A percentile compares a stretch with the other conserved stretches of the same genome.
Evolutionary conservation across 2,329 filamentous ascomycete genomes (phyloP).

Genomic region (Paracoccidioides lutzii): DNA sequence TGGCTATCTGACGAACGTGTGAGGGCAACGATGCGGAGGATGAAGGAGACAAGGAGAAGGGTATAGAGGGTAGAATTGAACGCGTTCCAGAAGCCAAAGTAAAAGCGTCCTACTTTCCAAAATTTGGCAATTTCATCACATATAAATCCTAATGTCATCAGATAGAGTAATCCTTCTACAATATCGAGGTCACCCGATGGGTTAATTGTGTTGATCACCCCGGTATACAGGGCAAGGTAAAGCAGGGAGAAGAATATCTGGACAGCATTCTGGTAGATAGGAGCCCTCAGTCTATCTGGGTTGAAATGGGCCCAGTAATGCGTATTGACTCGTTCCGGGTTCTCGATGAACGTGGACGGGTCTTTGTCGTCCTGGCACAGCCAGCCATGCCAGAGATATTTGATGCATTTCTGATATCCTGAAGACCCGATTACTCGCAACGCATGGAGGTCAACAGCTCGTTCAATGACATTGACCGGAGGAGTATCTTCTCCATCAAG

Average conservation of each 20-base stretch:
- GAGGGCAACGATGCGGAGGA: constrained; percentile 66
- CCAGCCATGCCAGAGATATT: constrained; percentile 90
- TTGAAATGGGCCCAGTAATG: constrained; percentile 73
- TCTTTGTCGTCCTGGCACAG: constrained; percentile 91
- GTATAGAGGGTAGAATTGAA: constrained; percentile 80
- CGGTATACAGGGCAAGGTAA: constrained; percentile 75
- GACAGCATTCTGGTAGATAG: constrained; percentile 80
- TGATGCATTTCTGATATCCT: constrained; percentile 92
- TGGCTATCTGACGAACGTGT: constrained; percentile 41
- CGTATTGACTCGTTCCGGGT: constrained; percentile 66
- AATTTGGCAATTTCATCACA: constrained; percentile 80
- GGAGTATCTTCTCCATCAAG: constrained; percentile 56
- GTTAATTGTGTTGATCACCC: constrained; percentile 90
- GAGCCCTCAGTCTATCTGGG: constrained; percentile 85
- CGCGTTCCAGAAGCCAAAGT: constrained; percentile 92
- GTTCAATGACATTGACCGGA: constrained; percentile 81
- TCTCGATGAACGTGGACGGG: constrained; percentile 77
- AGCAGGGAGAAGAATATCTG: constrained; percentile 75
- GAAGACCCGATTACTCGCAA: constrained; percentile 78
- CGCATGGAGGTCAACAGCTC: constrained; percentile 84
- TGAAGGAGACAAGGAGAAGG: constrained; percentile 64
- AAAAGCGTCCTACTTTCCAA: constrained; percentile 85
- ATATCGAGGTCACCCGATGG: constrained; percentile 67
- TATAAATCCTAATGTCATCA: constrained; percentile 84
- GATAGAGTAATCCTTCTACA: constrained; percentile 71